Base-by-base conservation (phyloP, 176 grass and related monocot genomes). In the Carex parvula region DNA sequence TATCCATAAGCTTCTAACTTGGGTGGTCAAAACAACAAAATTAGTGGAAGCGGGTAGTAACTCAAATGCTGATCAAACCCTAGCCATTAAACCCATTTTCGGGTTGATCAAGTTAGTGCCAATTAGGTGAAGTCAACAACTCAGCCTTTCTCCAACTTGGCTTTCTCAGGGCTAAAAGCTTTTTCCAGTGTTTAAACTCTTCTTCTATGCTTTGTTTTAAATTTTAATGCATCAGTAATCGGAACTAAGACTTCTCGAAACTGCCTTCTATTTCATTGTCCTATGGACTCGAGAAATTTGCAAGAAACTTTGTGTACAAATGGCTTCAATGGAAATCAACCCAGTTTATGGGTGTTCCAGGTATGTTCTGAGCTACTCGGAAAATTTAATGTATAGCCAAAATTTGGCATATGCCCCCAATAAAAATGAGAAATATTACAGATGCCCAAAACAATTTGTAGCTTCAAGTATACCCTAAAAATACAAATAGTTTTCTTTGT, bases 261-360 rank as follows among this genome's bases (percentile, higher is more conserved):
- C 30, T 98, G 90, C 86, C 79, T 93, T 39, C 60, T 94, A 59
- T 54, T 91, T 77, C 92, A 98, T 90, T 89, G 84, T 89, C 86
- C 92, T 90, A 71, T 80, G 44, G 95, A 93, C 54, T 91, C 89
- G 6, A 62, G 82, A 82, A 85, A 91, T 90, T 84, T 98, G 86
- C 90, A 90, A 4, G 86, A 81, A 16, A 48, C 56, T 58, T 93
- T 93, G 86, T 86, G 74, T 67, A 91, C 88, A 84, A 94, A 89
- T 85, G 95, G 95, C 41, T 94, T 94, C 64, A 89, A 85, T 54
- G 92, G 95, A 29, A 89, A 90, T 87, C 85, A 60, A 56, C 86
- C 88, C 17, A 94, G 95, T 84, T 86, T 94, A 73, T 98, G 95
- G 95, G 74, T 81, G 69, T 79, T 98, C 50, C 95, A 98, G 95